phyloP scores from a whole-genome alignment of 2,329 filamentous ascomycete genomes.

The Monosporascus sp. region DNA sequence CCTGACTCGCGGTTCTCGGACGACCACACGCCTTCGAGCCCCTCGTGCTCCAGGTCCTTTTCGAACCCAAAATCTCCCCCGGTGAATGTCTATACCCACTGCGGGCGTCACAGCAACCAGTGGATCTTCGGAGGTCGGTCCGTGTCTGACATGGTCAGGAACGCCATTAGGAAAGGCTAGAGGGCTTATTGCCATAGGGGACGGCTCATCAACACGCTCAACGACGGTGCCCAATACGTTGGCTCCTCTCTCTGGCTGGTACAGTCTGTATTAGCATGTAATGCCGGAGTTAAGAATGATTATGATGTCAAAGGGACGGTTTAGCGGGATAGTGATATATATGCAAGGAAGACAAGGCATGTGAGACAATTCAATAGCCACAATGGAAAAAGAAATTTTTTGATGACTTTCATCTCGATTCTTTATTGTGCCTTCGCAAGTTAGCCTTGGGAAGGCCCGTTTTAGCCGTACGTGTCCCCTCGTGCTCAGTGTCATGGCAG shows the following conservation, averaged over 20 bases:
- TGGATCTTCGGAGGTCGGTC: constrained; percentile 46
- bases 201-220: background rate
- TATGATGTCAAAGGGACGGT: constrained; percentile 1
- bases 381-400: background rate
- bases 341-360: background rate
- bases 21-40: constrained; percentile 5
- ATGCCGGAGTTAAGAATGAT: constrained; percentile 5
- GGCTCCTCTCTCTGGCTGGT: background rate
- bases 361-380: background rate
- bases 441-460: no score
- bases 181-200: constrained; percentile 6
- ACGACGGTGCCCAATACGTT: background rate
- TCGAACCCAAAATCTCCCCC: constrained; percentile 31
- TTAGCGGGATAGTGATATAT: background rate
- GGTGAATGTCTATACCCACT: constrained; percentile 49
- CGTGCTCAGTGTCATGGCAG: no score
- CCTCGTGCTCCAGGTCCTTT: constrained; percentile 2
- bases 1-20: constrained; percentile 2
- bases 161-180: constrained; percentile 30
- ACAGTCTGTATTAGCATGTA: constrained; percentile 4
- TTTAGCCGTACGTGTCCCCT: no score
- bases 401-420: background rate
- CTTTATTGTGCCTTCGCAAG: no score
- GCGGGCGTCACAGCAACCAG: constrained; percentile 49
- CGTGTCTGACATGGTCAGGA: constrained; percentile 36